Conservation (phyloP, 495 filamentous ascomycete genomes). For the Aspergillus saccharolyticus region DNA sequence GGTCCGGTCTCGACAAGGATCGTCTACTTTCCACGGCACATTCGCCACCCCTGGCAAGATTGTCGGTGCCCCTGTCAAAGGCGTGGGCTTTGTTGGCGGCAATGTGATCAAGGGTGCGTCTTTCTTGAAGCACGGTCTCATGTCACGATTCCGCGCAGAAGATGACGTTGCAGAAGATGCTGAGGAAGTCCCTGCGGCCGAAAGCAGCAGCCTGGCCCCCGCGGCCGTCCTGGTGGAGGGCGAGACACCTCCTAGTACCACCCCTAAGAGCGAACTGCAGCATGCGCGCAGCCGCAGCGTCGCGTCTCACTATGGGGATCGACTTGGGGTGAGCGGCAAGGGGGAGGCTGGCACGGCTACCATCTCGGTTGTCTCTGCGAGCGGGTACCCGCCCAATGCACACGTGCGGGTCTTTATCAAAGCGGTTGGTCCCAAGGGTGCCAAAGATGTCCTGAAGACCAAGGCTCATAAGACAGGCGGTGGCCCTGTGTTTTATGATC, state of each 20-base stretch:
- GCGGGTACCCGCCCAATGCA: constrained; percentile 69
- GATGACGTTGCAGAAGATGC: constrained; percentile 54
- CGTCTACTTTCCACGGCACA: constrained; percentile 87
- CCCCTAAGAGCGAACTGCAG: constrained; percentile 34
- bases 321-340: constrained; percentile 47
- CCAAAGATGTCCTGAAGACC: constrained; percentile 80
- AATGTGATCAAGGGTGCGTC: constrained; percentile 76
- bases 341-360: constrained; percentile 67
- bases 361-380: constrained; percentile 75
- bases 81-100: constrained; percentile 72
- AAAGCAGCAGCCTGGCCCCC: constrained; percentile 34
- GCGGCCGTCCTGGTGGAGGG: constrained; percentile 30
- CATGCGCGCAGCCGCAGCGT: constrained; percentile 68
- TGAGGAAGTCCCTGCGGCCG: constrained; percentile 26
- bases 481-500: constrained; percentile 59
- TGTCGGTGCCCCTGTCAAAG: constrained; percentile 89
- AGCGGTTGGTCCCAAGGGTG: constrained; percentile 57
- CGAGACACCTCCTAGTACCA: constrained; percentile 29
- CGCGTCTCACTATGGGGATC: constrained; percentile 45
- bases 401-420: constrained; percentile 77
- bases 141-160: constrained; percentile 42
- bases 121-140: constrained; percentile 77
- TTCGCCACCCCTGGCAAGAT: constrained; percentile 90
- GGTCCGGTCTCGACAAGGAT: constrained; percentile 79
- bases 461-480: constrained; percentile 63